These are phyloP conservation scores for Leishmania aethiopica DNA, from an alignment of 208 protist genomes.

Conservation along the genomic window DNA sequence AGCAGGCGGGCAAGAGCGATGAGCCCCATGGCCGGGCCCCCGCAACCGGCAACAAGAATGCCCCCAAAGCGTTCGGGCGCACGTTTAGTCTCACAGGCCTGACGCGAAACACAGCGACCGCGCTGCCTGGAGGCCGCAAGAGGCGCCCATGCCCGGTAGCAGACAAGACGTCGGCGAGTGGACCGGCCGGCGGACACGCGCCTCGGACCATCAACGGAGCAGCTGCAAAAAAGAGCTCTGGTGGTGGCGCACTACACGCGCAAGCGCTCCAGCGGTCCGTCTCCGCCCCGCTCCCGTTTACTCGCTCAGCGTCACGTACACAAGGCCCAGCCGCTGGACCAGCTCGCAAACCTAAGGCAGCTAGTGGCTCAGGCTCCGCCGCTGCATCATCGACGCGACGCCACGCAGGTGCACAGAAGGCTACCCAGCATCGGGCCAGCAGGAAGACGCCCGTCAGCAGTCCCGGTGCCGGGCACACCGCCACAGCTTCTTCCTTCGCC, in stretches of 20 bases:
- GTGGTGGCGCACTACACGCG: background rate
- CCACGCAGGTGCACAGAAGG: background rate
- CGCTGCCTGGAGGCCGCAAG: background rate
- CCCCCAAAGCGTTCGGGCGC: constrained; percentile 17
- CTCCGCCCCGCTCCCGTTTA: constrained; percentile 16
- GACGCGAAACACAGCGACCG: background rate
- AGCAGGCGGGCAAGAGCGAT: background rate
- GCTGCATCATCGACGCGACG: background rate
- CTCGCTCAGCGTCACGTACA: constrained; percentile 6
- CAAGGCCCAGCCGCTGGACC: background rate
- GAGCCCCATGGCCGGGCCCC: background rate
- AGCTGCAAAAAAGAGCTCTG: background rate
- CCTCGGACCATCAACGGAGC: background rate
- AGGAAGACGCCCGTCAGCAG: background rate
- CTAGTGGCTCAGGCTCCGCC: background rate
- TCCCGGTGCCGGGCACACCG: background rate
- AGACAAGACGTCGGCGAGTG: background rate
- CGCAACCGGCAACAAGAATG: no score
- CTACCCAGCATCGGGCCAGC: background rate
- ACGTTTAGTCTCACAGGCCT: constrained; percentile 24
- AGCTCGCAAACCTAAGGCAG: background rate
- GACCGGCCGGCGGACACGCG: background rate
- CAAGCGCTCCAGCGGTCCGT: constrained; percentile 20
- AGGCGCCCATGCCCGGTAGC: background rate
- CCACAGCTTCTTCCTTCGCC: background rate